Evolutionary conservation across 148 eudicot genomes (phyloP).

Genomic region (Diospyros kaki): DNA sequence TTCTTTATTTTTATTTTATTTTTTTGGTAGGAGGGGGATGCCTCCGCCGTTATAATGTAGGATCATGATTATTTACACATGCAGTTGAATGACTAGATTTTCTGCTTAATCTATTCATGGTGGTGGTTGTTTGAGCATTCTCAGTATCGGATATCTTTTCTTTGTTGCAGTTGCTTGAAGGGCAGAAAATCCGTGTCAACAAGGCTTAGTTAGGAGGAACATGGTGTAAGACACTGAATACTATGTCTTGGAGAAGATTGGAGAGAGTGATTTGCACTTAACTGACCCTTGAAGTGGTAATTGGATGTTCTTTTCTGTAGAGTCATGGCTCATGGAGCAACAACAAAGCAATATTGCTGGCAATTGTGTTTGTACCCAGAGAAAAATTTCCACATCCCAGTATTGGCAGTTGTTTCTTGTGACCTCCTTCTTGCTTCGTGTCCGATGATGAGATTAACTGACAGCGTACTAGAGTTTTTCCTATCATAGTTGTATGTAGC

Average conservation of each 20-base stretch:
- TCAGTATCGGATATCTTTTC: neutral
- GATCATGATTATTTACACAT: neutral
- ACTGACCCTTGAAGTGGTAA: neutral
- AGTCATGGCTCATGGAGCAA: neutral
- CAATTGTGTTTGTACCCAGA: too few species aligned
- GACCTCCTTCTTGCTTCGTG: neutral
- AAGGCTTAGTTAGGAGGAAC: conserved; percentile 43
- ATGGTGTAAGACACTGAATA: neutral
- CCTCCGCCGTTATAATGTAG: too few species aligned
- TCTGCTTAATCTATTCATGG: neutral
- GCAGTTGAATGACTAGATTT: neutral
- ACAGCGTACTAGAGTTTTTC: neutral
- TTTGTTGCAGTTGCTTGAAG: conserved; percentile 73
- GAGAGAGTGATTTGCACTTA: conserved; percentile 4
- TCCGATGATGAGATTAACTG: neutral
- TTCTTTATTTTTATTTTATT: too few species aligned
- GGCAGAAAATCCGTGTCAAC: conserved; percentile 86
- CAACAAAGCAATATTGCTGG: too few species aligned
- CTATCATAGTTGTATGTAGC: too few species aligned
- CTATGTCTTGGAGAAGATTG: neutral
- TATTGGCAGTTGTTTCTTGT: neutral
- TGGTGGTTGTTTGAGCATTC: neutral
- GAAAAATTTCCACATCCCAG: neutral
- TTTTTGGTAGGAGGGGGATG: too few species aligned
- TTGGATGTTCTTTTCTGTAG: neutral